Evolutionary conservation across 2,329 filamentous ascomycete species (phyloP), one percentile per base, ranked within the genome.

Genomic region (Penicillium sclerotiorum): DNA sequence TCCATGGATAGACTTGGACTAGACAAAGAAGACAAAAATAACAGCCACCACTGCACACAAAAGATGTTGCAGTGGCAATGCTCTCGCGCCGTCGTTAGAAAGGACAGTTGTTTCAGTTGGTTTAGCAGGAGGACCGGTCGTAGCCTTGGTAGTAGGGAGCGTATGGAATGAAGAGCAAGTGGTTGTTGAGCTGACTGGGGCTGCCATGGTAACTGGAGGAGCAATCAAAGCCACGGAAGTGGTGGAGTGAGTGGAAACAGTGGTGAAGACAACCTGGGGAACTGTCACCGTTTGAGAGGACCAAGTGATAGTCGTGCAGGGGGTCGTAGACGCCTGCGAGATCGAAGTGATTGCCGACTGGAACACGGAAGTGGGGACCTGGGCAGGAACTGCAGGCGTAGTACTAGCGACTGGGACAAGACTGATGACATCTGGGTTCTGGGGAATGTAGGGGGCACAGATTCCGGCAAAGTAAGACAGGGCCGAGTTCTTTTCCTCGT

Each of bases 401-500:
- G 73, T 68, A 13, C 74, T 68, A 39, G 71, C 60, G 18, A 75
- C 73, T 12, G 73, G 70, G n/a, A 68, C 66, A 15, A 78, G 68
- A 2, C 72, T 73, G 69, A 86, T 80, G 48, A 79, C 78, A 33
- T 78, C 88, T 20, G 90, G 90, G 80, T 95, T 95, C 67, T 80
- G 61, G 8, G 80, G 77, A 32, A 89, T 80, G 71, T 87, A 86
- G 41, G 81, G 76, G 49, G 88, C 90, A 76, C 92, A 96, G 73
- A 96, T 89, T 68, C 91, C 91, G 73, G 91, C 87, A 77, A 96
- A 86, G 82, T 89, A 95, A 60, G 82, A 80, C 53, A 93, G 80
- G 48, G 90, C 88, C 63, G 84, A 76, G 39, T 82, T 77, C 59
- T 90, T 79, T 65, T 88, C 80, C 43, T 82, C 75, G 55, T 86